phyloP scores from a whole-genome alignment of 208 protist species.

The Crithidia bombi region DNA sequence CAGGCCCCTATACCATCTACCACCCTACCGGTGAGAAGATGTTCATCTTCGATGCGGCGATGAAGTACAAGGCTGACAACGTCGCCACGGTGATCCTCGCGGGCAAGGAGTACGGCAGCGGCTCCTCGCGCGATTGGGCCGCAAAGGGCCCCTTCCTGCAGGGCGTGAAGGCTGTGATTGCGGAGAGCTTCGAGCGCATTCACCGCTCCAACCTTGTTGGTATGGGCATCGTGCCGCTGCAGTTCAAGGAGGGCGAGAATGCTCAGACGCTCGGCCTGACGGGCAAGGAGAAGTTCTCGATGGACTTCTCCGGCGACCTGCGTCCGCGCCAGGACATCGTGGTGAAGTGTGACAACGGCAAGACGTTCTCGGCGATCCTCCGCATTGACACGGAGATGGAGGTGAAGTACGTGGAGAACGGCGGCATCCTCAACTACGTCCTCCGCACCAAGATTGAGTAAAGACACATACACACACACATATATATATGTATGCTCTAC shows the following conservation, averaged over 20 bases:
- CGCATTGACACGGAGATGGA: constrained; percentile 96
- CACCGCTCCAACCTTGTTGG: constrained; percentile 96
- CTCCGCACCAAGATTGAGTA: constrained; percentile 62
- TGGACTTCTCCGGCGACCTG: constrained; percentile 87
- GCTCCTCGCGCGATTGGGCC: constrained; percentile 97
- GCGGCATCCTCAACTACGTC: constrained; percentile 95
- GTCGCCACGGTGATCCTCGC: constrained; percentile 92
- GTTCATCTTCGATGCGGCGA: constrained; percentile 95
- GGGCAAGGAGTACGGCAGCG: constrained; percentile 96
- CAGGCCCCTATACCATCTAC: constrained; percentile 92
- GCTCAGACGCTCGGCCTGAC: constrained; percentile 89
- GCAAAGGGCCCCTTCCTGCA: constrained; percentile 96
- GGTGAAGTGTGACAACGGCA: constrained; percentile 88
- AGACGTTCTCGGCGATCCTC: constrained; percentile 85
- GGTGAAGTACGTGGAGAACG: constrained; percentile 93
- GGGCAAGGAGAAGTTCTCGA: constrained; percentile 92
- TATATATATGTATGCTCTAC: no score
- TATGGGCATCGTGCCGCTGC: constrained; percentile 96
- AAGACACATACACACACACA: not conserved
- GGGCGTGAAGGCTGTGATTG: constrained; percentile 93
- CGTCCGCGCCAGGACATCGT: constrained; percentile 84
- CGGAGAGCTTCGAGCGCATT: constrained; percentile 95
- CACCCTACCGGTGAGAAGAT: constrained; percentile 92
- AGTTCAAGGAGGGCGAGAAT: constrained; percentile 92
- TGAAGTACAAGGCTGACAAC: constrained; percentile 84